phyloP scores from a whole-genome alignment of 176 grass and related monocot species.

The Pontederia crassipes region DNA sequence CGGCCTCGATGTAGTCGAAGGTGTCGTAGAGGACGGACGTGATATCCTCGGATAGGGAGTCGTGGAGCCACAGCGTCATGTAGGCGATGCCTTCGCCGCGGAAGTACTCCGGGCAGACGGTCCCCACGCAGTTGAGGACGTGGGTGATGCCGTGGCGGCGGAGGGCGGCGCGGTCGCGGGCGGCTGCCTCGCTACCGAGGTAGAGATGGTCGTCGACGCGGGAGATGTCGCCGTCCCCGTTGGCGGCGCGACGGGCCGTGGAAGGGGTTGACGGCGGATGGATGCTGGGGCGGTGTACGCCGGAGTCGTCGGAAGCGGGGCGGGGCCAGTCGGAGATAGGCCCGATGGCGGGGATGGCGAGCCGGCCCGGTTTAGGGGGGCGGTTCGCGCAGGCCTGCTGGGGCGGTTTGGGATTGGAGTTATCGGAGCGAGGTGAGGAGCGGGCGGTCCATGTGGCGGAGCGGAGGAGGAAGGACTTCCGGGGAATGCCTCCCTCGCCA shows the following conservation, averaged over 20 bases:
- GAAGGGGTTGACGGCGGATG: neutral
- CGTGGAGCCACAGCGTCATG: conserved; percentile 41
- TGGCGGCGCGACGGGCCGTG: neutral
- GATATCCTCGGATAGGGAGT: conserved; percentile 40
- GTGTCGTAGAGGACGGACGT: conserved; percentile 39
- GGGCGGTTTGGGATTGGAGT: conserved; percentile 6
- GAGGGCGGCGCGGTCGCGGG: conserved; percentile 34
- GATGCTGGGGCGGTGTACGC: neutral
- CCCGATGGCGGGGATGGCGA: conserved; percentile 24
- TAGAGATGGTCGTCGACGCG: conserved; percentile 37
- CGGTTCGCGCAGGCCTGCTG: conserved; percentile 4
- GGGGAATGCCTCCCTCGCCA: conserved; percentile 13
- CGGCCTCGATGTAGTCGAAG: conserved; percentile 43
- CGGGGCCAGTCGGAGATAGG: conserved; percentile 27
- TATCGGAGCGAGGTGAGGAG: conserved; percentile 15
- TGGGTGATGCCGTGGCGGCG: conserved; percentile 40
- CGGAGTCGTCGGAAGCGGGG: conserved; percentile 31
- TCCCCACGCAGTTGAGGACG: conserved; percentile 43
- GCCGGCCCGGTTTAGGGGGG: conserved; percentile 20
- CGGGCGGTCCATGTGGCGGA: conserved; percentile 36
- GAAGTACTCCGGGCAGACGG: conserved; percentile 35
- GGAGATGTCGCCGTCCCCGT: conserved; percentile 22
- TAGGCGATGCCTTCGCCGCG: conserved; percentile 29
- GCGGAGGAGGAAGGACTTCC: conserved; percentile 24
- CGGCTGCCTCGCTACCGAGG: conserved; percentile 34